Conservation (phyloP, 805 yeast species). For the Phaffomyces opuntiae region DNA sequence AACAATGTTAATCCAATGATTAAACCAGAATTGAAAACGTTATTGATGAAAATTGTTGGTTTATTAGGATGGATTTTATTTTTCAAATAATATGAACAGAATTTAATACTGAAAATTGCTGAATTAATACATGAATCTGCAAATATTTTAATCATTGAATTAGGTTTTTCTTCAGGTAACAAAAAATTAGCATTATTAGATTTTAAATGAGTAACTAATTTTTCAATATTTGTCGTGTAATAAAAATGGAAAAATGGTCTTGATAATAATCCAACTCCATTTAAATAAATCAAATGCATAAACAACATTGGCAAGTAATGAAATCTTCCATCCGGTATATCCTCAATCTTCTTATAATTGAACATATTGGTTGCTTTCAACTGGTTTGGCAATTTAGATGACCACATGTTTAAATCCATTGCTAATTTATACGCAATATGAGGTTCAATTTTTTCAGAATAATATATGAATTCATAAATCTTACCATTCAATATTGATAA, state of each 20-base stretch:
- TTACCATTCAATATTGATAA: conserved; percentile 23
- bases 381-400: background rate
- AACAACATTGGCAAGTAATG: conserved; percentile 16
- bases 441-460: conserved; percentile 19
- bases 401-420: conserved; percentile 20
- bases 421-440: conserved; percentile 26
- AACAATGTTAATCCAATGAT: conserved; percentile 20
- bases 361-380: conserved; percentile 1
- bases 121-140: conserved; percentile 26
- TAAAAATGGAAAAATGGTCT: conserved; percentile 30
- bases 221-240: conserved; percentile 5
- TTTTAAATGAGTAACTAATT: background rate
- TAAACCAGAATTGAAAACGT: conserved; percentile 25
- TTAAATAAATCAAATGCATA: conserved; percentile 27
- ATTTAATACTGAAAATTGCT: conserved; percentile 23
- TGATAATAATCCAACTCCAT: conserved; percentile 26
- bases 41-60: conserved; percentile 24
- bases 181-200: too few relatives aligned
- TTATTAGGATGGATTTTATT: conserved; percentile 22
- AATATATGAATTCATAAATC: conserved; percentile 26
- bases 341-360: background rate
- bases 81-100: conserved; percentile 14
- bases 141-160: conserved; percentile 8
- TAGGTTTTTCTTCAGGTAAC: background rate
- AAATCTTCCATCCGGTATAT: background rate